Percentiles rank a stretch among this genome's conserved stretches.
These are phyloP conservation scores for Prunus campanulata DNA, from an alignment of 306 rosid species.

Conservation along the genomic window DNA sequence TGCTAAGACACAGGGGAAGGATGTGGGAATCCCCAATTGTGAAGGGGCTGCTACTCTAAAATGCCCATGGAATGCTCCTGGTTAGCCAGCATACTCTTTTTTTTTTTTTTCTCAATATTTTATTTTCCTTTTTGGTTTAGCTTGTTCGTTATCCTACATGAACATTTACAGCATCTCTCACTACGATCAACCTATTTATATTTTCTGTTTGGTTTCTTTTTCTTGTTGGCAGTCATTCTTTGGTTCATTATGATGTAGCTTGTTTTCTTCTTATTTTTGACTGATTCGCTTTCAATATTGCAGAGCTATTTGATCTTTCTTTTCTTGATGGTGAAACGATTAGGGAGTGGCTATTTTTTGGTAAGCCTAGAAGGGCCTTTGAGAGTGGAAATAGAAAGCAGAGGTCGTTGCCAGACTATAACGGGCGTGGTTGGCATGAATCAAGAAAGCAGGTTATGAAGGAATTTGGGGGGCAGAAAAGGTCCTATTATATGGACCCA, in stretches of 20 bases:
- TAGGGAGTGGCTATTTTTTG: constrained; percentile 98
- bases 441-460: constrained; percentile 95
- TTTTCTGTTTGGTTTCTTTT: background rate
- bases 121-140: background rate
- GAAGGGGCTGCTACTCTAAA: constrained; percentile 97
- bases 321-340: constrained; percentile 84
- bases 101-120: background rate
- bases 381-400: constrained; percentile 97
- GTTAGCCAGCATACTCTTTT: constrained; percentile 33
- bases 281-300: constrained; percentile 10
- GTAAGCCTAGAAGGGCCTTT: constrained; percentile 92
- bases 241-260: background rate
- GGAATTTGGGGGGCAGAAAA: constrained; percentile 87
- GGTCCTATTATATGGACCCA: constrained; percentile 98
- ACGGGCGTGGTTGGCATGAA: constrained; percentile 99
- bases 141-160: constrained; percentile 20
- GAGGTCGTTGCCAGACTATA: constrained; percentile 92
- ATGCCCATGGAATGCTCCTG: constrained; percentile 98
- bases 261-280: background rate
- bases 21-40: constrained; percentile 92
- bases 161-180: background rate
- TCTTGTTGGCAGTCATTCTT: background rate
- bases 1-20: constrained; percentile 83
- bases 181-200: background rate
- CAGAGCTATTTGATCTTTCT: constrained; percentile 84